A percentile compares a stretch with the other conserved stretches of the same genome.
phyloP scores from a whole-genome alignment of 768 basidiomycete genomes.

The Mycena venus region DNA sequence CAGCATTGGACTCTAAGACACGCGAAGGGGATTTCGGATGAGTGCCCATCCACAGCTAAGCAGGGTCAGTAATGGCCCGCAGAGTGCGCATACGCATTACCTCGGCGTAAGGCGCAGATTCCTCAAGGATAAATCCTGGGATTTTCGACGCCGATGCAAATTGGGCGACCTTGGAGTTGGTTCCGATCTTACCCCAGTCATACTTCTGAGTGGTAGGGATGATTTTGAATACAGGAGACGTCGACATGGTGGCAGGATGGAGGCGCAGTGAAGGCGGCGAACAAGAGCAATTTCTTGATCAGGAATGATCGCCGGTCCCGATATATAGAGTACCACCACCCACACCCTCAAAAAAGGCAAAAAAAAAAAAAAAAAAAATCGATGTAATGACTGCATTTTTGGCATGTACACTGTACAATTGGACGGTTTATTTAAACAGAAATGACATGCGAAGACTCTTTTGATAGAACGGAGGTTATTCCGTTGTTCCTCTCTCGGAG shows the following conservation, averaged over 20 bases:
- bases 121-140: constrained; percentile 77
- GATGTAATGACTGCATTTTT: background rate
- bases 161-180: constrained; percentile 88
- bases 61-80: constrained; percentile 16
- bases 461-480: too few species aligned
- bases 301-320: background rate
- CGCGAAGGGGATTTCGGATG: constrained; percentile 77
- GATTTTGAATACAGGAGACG: constrained; percentile 77
- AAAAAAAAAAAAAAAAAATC: background rate
- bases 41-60: constrained; percentile 98
- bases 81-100: constrained; percentile 53
- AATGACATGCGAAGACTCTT: too few species aligned
- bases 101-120: constrained; percentile 91
- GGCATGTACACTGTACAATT: too few species aligned
- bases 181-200: constrained; percentile 94
- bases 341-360: background rate
- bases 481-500: too few species aligned
- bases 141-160: constrained; percentile 74
- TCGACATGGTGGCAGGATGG: background rate
- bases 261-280: background rate
- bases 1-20: constrained; percentile 50
- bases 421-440: too few species aligned
- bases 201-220: constrained; percentile 89
- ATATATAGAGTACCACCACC: background rate
- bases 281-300: background rate